These are phyloP conservation scores for Pseudopyricularia javanii DNA, from an alignment of 2,329 filamentous ascomycete genomes.

Conservation along the genomic window DNA sequence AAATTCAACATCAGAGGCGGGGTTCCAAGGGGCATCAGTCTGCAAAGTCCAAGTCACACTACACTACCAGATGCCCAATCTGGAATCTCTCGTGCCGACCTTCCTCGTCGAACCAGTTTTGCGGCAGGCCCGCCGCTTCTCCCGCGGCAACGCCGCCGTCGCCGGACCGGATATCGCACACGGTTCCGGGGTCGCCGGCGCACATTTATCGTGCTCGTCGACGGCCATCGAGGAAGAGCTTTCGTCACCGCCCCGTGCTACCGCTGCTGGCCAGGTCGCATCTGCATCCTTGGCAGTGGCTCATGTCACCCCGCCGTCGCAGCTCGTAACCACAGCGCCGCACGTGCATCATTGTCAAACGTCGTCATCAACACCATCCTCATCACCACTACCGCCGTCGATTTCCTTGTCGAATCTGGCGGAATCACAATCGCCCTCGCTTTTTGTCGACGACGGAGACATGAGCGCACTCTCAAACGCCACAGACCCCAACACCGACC, in stretches of 20 bases:
- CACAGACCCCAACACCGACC: neutral
- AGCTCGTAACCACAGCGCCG: too few relatives aligned
- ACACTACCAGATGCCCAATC: constrained; percentile 20
- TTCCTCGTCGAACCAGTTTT: constrained; percentile 55
- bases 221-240: neutral
- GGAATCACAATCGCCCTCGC: neutral
- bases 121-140: constrained; percentile 53
- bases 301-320: neutral
- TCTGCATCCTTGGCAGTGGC: neutral
- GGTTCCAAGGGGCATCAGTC: neutral
- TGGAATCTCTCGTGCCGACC: constrained; percentile 43
- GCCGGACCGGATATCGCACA: neutral
- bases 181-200: neutral
- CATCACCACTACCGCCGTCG: neutral
- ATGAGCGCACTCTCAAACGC: neutral
- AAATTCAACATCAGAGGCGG: neutral
- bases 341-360: neutral
- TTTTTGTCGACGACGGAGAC: neutral
- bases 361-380: neutral
- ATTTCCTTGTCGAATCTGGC: neutral
- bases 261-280: neutral
- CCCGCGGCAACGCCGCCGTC: constrained; percentile 19
- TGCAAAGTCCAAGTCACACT: too few relatives aligned
- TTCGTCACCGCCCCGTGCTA: neutral
- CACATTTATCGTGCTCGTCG: neutral